These are phyloP conservation scores for Pseudoperonospora humuli DNA, from an alignment of 352 stramenopile species.

Conservation along the genomic window DNA sequence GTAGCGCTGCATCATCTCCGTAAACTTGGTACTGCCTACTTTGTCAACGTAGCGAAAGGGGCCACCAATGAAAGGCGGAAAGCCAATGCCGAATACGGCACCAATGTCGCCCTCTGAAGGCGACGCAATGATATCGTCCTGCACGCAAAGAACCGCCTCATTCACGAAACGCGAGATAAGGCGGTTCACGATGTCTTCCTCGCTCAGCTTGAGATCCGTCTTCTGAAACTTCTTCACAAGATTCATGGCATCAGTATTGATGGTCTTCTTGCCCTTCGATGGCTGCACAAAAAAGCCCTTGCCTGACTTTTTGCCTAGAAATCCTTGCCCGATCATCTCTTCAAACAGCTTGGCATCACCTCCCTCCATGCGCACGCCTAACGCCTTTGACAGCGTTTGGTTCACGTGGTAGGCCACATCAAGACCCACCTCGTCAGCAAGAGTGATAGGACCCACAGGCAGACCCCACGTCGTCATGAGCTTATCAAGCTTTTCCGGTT, in stretches of 20 bases:
- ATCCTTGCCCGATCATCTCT: slow-evolving; percentile 94
- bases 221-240: slow-evolving; percentile 80
- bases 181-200: slow-evolving; percentile 89
- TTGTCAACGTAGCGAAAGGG: slow-evolving; percentile 96
- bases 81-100: slow-evolving; percentile 98
- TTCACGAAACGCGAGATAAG: slow-evolving; percentile 96
- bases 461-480: slow-evolving; percentile 95
- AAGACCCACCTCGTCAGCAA: slow-evolving; percentile 96
- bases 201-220: slow-evolving; percentile 64
- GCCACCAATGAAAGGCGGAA: slow-evolving; percentile 95
- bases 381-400: slow-evolving; percentile 86
- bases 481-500: slow-evolving; percentile 92
- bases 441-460: slow-evolving; percentile 94
- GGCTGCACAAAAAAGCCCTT: slow-evolving; percentile 98
- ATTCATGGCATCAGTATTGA: slow-evolving; percentile 84
- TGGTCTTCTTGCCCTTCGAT: slow-evolving; percentile 77
- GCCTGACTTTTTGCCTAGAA: slow-evolving; percentile 94
- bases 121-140: slow-evolving; percentile 96
- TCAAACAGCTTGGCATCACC: slow-evolving; percentile 89
- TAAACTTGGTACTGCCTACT: slow-evolving; percentile 89
- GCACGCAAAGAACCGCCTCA: slow-evolving; percentile 94
- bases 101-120: slow-evolving; percentile 96
- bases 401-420: slow-evolving; percentile 95
- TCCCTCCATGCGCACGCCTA: slow-evolving; percentile 94
- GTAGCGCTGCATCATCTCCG: slow-evolving; percentile 94